Evolutionary conservation across 176 grass and related monocot genomes (phyloP).

Genomic region (Leersia perrieri): DNA sequence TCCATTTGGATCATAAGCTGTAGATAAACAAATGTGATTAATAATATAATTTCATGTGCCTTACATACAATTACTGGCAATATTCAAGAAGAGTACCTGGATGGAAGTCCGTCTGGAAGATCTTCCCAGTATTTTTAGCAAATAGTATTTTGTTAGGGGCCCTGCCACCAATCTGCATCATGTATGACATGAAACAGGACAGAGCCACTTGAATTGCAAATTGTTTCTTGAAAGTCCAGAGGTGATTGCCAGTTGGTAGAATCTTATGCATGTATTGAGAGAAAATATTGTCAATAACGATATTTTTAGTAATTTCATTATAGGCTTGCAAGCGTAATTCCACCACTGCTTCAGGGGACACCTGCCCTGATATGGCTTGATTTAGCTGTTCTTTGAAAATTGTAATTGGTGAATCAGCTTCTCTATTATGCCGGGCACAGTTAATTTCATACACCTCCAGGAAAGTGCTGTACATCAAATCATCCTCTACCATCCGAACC

Average conservation of each 20-base stretch:
- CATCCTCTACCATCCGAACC: constrained; percentile 99
- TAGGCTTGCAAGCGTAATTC: constrained; percentile 94
- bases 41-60: not conserved
- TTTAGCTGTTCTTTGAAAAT: constrained; percentile 98
- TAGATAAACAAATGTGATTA: constrained; percentile 31
- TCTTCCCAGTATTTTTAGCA: constrained; percentile 98
- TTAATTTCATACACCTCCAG: constrained; percentile 99
- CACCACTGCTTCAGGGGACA: constrained; percentile 84
- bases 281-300: constrained; percentile 94
- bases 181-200: constrained; percentile 98
- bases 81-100: constrained; percentile 53
- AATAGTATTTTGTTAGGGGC: constrained; percentile 98
- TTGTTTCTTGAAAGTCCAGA: constrained; percentile 99
- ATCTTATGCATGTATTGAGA: constrained; percentile 99
- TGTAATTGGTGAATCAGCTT: constrained; percentile 95
- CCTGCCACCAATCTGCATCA: constrained; percentile 94
- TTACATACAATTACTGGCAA: constrained; percentile 3
- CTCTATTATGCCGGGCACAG: constrained; percentile 90
- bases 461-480: constrained; percentile 99
- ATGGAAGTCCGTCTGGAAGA: constrained; percentile 98
- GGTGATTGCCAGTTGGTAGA: constrained; percentile 87
- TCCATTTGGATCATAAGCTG: constrained; percentile 97
- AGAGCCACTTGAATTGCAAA: constrained; percentile 93
- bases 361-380: constrained; percentile 91
- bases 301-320: constrained; percentile 93